A percentile compares a stretch with the other conserved stretches of the same genome.
Evolutionary conservation across 208 protist species (phyloP).

Genomic region (Plasmodiophora brassicae): DNA sequence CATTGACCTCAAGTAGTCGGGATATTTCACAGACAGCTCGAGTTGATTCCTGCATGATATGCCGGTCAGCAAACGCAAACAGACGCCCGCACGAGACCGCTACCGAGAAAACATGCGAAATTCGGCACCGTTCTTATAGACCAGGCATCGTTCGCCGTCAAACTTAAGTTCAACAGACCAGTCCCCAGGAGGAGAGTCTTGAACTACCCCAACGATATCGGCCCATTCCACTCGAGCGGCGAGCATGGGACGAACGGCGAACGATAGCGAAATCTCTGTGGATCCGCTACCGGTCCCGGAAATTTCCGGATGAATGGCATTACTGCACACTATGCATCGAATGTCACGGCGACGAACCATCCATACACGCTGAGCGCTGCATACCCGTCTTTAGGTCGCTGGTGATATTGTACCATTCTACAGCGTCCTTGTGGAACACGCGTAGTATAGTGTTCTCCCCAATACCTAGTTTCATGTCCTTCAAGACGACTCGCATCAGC

Average conservation of each 20-base stretch:
- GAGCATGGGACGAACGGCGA: constrained; percentile 8
- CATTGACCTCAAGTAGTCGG: constrained; percentile 9
- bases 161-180: constrained; percentile 32
- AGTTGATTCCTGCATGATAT: constrained; percentile 11
- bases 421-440: not conserved
- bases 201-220: constrained; percentile 4
- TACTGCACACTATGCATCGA: constrained; percentile 14
- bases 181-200: not conserved
- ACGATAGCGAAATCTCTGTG: not conserved
- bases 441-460: not conserved
- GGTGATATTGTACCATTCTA: not conserved
- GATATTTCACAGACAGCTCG: not conserved
- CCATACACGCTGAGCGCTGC: too few species aligned
- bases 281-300: not conserved
- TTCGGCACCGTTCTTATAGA: not conserved
- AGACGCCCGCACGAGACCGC: not conserved
- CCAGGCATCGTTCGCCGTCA: constrained; percentile 20
- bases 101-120: not conserved
- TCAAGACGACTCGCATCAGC: constrained; percentile 13
- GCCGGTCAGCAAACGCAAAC: not conserved
- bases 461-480: constrained; percentile 18
- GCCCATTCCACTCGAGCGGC: not conserved
- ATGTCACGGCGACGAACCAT: too few species aligned
- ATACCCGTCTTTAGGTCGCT: constrained; percentile 10
- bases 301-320: not conserved